phyloP scores from a whole-genome alignment of 768 basidiomycete genomes.

The Clavaria fumosa region DNA sequence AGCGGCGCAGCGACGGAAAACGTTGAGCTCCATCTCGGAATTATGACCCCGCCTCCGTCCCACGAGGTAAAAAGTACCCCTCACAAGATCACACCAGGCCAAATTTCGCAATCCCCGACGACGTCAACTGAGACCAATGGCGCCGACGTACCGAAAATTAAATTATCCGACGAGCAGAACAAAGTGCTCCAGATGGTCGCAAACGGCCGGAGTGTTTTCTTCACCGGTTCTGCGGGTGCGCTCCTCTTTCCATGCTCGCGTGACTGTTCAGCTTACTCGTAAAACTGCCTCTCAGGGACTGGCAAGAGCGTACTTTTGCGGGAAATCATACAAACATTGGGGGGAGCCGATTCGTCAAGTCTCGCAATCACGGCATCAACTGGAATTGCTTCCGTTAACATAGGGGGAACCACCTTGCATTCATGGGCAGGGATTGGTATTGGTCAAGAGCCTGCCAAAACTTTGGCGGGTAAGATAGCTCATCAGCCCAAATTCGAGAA shows the following conservation, averaged over 20 bases:
- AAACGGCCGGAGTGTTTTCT: conserved; percentile 55
- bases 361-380: conserved; percentile 74
- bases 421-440: conserved; percentile 74
- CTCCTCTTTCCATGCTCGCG: conserved; percentile 1
- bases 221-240: conserved; percentile 73
- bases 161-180: conserved; percentile 38
- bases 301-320: conserved; percentile 75
- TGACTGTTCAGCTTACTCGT: background rate
- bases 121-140: too few species aligned
- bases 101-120: too few species aligned
- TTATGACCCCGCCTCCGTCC: too few species aligned
- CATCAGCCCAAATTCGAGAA: conserved; percentile 22
- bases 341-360: conserved; percentile 14
- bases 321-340: conserved; percentile 45
- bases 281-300: conserved; percentile 30
- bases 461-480: conserved; percentile 38
- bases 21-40: too few species aligned
- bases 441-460: conserved; percentile 39
- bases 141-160: too few species aligned
- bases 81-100: too few species aligned
- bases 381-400: conserved; percentile 69
- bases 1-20: too few species aligned
- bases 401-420: conserved; percentile 70
- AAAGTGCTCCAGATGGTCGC: conserved; percentile 37
- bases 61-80: too few species aligned